These are phyloP conservation scores for Psilocybe tampanensis DNA, from an alignment of 768 basidiomycete genomes.

Conservation along the genomic window DNA sequence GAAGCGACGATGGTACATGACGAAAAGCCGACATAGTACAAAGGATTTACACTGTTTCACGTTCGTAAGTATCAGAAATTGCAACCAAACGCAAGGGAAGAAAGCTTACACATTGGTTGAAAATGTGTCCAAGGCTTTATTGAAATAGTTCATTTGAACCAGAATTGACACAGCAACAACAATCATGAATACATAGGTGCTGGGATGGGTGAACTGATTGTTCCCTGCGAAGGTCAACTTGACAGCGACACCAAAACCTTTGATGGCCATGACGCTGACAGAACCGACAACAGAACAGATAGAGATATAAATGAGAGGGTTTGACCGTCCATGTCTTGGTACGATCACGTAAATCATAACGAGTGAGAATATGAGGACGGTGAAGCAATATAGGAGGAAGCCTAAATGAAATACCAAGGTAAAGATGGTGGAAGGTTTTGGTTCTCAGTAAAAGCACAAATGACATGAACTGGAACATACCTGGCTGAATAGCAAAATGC, in stretches of 20 bases:
- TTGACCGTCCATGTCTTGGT: constrained; percentile 84
- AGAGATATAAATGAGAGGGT: constrained; percentile 91
- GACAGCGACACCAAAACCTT: constrained; percentile 96
- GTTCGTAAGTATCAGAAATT: not conserved
- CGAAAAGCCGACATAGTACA: constrained; percentile 98
- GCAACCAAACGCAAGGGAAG: not conserved
- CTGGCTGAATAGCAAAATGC: constrained; percentile 90
- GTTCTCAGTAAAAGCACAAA: not conserved
- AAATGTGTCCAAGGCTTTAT: constrained; percentile 96
- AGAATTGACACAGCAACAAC: constrained; percentile 84
- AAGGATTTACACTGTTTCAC: constrained; percentile 81
- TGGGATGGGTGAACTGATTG: constrained; percentile 93
- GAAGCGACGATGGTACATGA: constrained; percentile 92
- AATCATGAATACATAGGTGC: constrained; percentile 94
- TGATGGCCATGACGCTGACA: constrained; percentile 98
- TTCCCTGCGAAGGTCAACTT: constrained; percentile 92
- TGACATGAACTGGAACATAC: constrained; percentile 42
- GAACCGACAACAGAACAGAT: constrained; percentile 97
- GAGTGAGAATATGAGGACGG: constrained; percentile 77
- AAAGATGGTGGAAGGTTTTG: not conserved
- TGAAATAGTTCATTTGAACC: constrained; percentile 96
- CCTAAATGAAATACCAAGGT: constrained; percentile 48
- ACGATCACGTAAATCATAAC: constrained; percentile 87
- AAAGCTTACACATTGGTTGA: constrained; percentile 87
- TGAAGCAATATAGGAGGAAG: constrained; percentile 89